A percentile compares a stretch with the other conserved stretches of the same genome.
phyloP scores from a whole-genome alignment of 73 alveolate species.

The Paramecium octaurelia region DNA sequence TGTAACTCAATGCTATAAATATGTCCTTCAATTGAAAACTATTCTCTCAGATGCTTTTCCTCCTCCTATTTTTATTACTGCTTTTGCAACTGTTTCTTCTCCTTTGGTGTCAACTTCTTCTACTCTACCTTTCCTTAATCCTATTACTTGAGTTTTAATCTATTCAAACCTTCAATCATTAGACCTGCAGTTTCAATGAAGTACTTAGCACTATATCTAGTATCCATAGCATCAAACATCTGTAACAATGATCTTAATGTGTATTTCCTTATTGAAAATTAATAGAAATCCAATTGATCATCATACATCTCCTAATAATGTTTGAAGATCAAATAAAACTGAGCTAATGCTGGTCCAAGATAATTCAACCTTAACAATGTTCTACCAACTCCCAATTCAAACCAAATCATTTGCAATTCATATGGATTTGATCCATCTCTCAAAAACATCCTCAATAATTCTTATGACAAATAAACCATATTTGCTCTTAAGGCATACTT shows the following conservation, averaged over 20 bases:
- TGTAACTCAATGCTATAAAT: slow-evolving; percentile 22
- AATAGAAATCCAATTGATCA: slow-evolving; percentile 90
- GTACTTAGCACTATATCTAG: slow-evolving; percentile 59
- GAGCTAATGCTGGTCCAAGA: slow-evolving; percentile 74
- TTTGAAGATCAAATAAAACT: slow-evolving; percentile 80
- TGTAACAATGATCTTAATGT: slow-evolving; percentile 71
- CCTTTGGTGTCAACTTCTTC: slow-evolving; percentile 43
- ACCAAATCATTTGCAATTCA: slow-evolving; percentile 92
- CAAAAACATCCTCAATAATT: slow-evolving; percentile 81
- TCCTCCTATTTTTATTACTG: slow-evolving; percentile 7
- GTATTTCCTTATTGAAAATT: slow-evolving; percentile 83
- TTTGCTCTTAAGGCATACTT: slow-evolving; percentile 76
- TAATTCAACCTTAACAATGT: slow-evolving; percentile 77
- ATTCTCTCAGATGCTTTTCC: slow-evolving; percentile 33
- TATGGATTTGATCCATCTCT: slow-evolving; percentile 85
- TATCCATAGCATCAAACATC: slow-evolving; percentile 68
- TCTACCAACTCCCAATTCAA: slow-evolving; percentile 81
- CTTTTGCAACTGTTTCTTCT: slow-evolving; percentile 50
- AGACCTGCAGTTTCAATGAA: slow-evolving; percentile 60
- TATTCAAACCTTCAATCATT: slow-evolving; percentile 40
- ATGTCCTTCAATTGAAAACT: slow-evolving; percentile 14
- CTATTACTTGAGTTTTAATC: not conserved
- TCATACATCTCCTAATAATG: slow-evolving; percentile 84
- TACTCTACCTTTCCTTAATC: slow-evolving; percentile 37
- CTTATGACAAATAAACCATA: slow-evolving; percentile 77